Base-by-base conservation (phyloP, 1,284 basidiomycete genomes). In the Ganoderma resinaceum region DNA sequence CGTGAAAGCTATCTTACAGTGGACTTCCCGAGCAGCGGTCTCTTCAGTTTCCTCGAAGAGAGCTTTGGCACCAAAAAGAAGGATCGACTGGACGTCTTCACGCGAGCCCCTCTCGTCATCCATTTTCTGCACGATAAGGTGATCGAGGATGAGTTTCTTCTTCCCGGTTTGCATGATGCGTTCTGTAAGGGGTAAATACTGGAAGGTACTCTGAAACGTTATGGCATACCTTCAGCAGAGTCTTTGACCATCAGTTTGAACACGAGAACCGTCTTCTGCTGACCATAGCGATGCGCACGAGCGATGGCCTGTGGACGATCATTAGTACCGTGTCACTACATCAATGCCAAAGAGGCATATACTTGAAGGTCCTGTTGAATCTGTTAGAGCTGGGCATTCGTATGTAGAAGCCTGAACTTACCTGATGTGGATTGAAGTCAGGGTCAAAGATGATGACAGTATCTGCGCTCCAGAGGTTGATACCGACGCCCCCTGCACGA, bases 361-460 rank as follows among this genome's bases (percentile, higher is more conserved):
- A 91, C 91, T 86, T 93, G 91, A 60, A 93, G 80, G 79, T 93
- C 91, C 90, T 89, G 72, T 18, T 40, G 62, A 23, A 20, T 23
- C 18, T 0, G 11, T 35, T 37, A 58, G 18, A 37, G 37, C 8
- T 20, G 20, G 20, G 9, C 9, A 58, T 35, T 14, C 1, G 20
- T 37, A 37, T n/a, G 9, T 70, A 33, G 55, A 60, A 12, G 23
- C 31, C 11, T 37, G n/a, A 6, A 79, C 84, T 40, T 66, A 90
- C 93, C 81, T 94, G 91, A 80, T 97, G 96, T 18, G 96, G 96
- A 76, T 98, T 98, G 80, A 96, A 98, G 82, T 98, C 96, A 0
- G 94, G 93, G 76, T 97, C 96, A 74, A 91, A 93, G 62, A 98
- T 91, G 68, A 99, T 96, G 58, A 98, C 96, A 1, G 94, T 96